A percentile compares a stretch with the other conserved stretches of the same genome.
phyloP scores from a whole-genome alignment of 1,284 basidiomycete genomes.

The Sanghuangporus baumii region DNA sequence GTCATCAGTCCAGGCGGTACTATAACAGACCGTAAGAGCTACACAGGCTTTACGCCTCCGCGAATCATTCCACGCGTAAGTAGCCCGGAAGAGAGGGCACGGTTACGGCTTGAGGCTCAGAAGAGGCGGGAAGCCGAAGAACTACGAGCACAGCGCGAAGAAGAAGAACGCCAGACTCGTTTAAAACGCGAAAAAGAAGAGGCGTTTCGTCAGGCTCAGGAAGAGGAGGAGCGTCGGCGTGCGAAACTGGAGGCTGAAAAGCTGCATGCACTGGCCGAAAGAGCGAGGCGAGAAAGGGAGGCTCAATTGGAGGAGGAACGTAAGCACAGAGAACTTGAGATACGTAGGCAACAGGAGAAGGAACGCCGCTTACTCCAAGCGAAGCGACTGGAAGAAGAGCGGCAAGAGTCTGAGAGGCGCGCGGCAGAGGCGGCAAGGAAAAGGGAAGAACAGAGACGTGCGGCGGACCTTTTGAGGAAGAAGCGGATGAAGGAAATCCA shows the following conservation, averaged over 20 bases:
- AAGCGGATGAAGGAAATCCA: slow-evolving; percentile 39
- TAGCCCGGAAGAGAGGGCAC: slow-evolving; percentile 39
- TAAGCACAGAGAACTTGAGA: slow-evolving; percentile 38
- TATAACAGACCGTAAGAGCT: slow-evolving; percentile 24
- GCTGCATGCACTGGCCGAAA: slow-evolving; percentile 39
- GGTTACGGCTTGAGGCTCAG: slow-evolving; percentile 34
- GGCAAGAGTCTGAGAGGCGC: slow-evolving; percentile 43
- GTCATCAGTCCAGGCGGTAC: slow-evolving; percentile 8
- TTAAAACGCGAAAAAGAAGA: slow-evolving; percentile 43
- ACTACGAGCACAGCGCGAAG: slow-evolving; percentile 40
- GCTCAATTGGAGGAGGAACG: slow-evolving; percentile 49
- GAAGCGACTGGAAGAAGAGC: slow-evolving; percentile 49
- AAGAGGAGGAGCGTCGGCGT: slow-evolving; percentile 45
- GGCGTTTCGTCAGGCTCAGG: slow-evolving; percentile 37
- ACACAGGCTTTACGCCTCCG: not conserved
- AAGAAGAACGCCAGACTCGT: slow-evolving; percentile 43
- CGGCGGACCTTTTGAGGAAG: slow-evolving; percentile 37
- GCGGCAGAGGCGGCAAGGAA: slow-evolving; percentile 41
- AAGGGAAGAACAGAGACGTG: slow-evolving; percentile 38
- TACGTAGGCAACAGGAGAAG: slow-evolving; percentile 43
- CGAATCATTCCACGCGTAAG: slow-evolving; percentile 19
- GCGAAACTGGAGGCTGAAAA: slow-evolving; percentile 46
- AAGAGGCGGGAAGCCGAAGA: slow-evolving; percentile 44
- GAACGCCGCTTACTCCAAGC: slow-evolving; percentile 50
- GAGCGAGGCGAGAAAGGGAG: slow-evolving; percentile 38